Conservation (phyloP, 2,329 filamentous ascomycete species). For the Aspergillus versicolor region DNA sequence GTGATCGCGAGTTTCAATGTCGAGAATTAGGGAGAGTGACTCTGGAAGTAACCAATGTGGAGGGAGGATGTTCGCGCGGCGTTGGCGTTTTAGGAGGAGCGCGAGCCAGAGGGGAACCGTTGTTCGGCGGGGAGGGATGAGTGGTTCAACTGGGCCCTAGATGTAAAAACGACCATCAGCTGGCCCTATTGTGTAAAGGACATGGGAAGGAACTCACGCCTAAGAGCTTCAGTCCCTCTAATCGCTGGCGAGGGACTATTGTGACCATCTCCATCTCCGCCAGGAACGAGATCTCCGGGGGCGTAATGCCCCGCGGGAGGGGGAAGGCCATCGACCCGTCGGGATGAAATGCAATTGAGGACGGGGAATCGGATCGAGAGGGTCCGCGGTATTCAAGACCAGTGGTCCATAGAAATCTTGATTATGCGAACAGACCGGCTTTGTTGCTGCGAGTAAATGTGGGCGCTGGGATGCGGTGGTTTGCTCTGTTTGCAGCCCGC, state of each 20-base stretch:
- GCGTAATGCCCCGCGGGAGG: slow-evolving; percentile 67
- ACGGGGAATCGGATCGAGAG: not conserved
- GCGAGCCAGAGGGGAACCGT: slow-evolving; percentile 91
- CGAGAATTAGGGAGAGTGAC: slow-evolving; percentile 74
- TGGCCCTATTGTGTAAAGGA: not conserved
- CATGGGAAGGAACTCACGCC: slow-evolving; percentile 62
- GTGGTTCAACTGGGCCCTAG: slow-evolving; percentile 73
- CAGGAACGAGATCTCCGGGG: slow-evolving; percentile 86
- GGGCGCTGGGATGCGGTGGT: not conserved
- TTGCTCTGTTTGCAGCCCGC: slow-evolving; percentile 15
- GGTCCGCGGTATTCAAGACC: slow-evolving; percentile 5
- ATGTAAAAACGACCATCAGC: not conserved
- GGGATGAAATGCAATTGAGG: not conserved
- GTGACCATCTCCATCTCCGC: slow-evolving; percentile 98
- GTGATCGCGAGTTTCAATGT: slow-evolving; percentile 70
- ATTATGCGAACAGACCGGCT: not conserved
- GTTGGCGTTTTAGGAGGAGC: slow-evolving; percentile 88
- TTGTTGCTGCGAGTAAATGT: not conserved
- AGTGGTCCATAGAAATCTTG: not conserved
- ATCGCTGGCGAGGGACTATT: slow-evolving; percentile 82
- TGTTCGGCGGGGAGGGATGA: slow-evolving; percentile 78
- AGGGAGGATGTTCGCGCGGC: slow-evolving; percentile 86
- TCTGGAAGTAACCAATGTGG: slow-evolving; percentile 82
- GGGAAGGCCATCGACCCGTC: slow-evolving; percentile 57
- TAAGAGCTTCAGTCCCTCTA: slow-evolving; percentile 81